Evolutionary conservation across 345 rosid species (phyloP).

Genomic region (Camelina laxa): DNA sequence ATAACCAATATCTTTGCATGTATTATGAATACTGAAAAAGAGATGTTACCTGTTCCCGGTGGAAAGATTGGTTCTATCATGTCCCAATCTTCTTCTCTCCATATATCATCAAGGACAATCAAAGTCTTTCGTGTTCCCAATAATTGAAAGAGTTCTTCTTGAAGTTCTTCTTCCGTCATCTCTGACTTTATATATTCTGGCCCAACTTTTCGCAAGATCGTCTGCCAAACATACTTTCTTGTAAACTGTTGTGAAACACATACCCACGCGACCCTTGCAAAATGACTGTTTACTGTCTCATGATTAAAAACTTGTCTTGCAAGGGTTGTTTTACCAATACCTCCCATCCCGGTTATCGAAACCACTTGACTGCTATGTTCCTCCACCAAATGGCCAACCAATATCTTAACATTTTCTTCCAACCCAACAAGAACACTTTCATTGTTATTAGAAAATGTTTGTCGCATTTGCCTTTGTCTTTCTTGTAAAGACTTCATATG

Average conservation of each 20-base stretch:
- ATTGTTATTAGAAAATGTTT: conserved; percentile 21
- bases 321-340: conserved; percentile 55
- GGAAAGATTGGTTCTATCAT: conserved; percentile 42
- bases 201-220: conserved; percentile 30
- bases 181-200: not conserved
- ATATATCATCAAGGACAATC: conserved; percentile 53
- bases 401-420: conserved; percentile 23
- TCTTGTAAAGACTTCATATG: not conserved
- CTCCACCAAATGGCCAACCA: conserved; percentile 35
- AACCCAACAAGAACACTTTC: conserved; percentile 47
- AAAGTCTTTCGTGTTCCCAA: conserved; percentile 40
- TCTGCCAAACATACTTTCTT: conserved; percentile 34
- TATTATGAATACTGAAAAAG: too few species aligned
- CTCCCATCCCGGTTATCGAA: conserved; percentile 55
- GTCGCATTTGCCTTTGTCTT: conserved; percentile 8
- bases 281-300: conserved; percentile 25
- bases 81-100: conserved; percentile 47
- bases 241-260: conserved; percentile 46
- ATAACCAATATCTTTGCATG: too few species aligned
- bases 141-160: conserved; percentile 6
- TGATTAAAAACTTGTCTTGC: conserved; percentile 41
- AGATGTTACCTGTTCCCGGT: not conserved
- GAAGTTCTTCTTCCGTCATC: conserved; percentile 37
- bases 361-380: conserved; percentile 32
- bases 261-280: conserved; percentile 43